Conservation (phyloP, 495 filamentous ascomycete genomes). For the Lepraria neglecta region DNA sequence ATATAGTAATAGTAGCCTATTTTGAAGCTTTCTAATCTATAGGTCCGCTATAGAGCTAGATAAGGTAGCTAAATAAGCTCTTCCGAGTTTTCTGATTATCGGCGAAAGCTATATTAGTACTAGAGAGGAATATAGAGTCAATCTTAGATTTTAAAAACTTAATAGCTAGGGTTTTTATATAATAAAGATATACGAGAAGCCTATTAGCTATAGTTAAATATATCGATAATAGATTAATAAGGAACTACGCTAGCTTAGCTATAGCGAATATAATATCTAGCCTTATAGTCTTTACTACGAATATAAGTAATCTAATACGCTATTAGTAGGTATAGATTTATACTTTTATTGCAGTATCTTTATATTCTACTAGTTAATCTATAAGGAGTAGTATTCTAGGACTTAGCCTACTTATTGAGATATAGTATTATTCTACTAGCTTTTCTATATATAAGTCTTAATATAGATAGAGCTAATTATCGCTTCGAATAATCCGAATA, state of each 20-base stretch:
- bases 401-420: background rate
- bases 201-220: background rate
- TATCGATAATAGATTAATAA: background rate
- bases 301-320: background rate
- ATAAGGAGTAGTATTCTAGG: no score
- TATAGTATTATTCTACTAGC: background rate
- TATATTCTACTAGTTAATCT: background rate
- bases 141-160: no score
- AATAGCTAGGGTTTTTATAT: no score
- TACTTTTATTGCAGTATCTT: background rate
- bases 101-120: no score
- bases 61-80: no score
- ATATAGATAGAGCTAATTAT: background rate
- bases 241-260: background rate
- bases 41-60: no score
- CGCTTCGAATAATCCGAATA: background rate
- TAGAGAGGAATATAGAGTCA: no score
- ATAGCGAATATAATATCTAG: background rate
- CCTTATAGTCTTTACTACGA: background rate
- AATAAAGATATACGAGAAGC: no score
- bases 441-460: background rate
- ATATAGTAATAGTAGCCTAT: no score
- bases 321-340: background rate
- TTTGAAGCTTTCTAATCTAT: no score
- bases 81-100: no score